Conservation (phyloP, 2,329 filamentous ascomycete species). For the Atkinsonella hypoxylon region DNA sequence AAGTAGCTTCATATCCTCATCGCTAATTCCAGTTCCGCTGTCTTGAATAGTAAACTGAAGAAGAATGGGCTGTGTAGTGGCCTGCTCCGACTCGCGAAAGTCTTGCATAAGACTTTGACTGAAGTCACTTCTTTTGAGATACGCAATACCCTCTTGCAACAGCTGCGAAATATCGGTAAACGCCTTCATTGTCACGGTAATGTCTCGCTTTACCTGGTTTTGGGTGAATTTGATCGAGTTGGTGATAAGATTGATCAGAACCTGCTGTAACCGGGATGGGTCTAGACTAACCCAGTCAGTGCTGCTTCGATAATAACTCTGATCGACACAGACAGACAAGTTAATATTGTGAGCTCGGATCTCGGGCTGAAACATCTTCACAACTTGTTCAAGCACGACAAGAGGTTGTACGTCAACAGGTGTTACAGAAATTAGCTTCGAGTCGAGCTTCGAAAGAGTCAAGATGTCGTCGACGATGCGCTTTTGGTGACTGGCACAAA, state of each 20-base stretch:
- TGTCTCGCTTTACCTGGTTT: slow-evolving; percentile 43
- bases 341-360: slow-evolving; percentile 58
- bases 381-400: slow-evolving; percentile 51
- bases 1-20: slow-evolving; percentile 51
- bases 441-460: slow-evolving; percentile 59
- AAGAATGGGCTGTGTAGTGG: background rate
- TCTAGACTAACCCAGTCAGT: slow-evolving; percentile 66
- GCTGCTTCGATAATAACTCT: slow-evolving; percentile 49
- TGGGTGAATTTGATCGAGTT: slow-evolving; percentile 55
- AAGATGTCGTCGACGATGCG: slow-evolving; percentile 58
- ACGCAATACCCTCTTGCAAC: slow-evolving; percentile 27
- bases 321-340: slow-evolving; percentile 55
- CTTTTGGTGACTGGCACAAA: slow-evolving; percentile 70
- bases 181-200: slow-evolving; percentile 53
- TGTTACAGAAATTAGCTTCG: slow-evolving; percentile 55
- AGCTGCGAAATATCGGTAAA: slow-evolving; percentile 37
- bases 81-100: slow-evolving; percentile 25
- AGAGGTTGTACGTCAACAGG: slow-evolving; percentile 55
- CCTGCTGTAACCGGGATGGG: slow-evolving; percentile 60
- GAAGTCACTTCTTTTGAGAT: slow-evolving; percentile 32
- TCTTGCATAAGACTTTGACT: slow-evolving; percentile 1
- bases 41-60: slow-evolving; percentile 60
- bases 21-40: slow-evolving; percentile 51
- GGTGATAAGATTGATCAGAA: slow-evolving; percentile 63
- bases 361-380: slow-evolving; percentile 72